phyloP scores from a whole-genome alignment of 495 filamentous ascomycete species.

The Trichocladium uniseriatum region DNA sequence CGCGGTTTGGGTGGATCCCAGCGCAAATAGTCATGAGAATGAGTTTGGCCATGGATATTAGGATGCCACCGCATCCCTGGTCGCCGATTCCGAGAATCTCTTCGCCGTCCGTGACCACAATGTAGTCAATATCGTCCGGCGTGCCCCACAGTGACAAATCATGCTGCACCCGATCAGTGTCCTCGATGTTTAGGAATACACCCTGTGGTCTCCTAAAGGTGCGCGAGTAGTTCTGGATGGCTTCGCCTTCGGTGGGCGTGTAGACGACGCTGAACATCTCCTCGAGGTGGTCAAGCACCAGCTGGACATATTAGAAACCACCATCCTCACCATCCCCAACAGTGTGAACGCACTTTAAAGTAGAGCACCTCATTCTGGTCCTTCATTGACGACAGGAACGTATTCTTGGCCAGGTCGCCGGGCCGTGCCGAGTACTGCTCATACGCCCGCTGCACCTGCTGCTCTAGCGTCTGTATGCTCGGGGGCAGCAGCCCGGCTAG shows the following conservation, averaged over 20 bases:
- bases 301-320: constrained; percentile 10
- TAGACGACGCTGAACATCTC: constrained; percentile 89
- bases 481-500: constrained; percentile 64
- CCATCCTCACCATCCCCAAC: constrained; percentile 36
- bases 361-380: constrained; percentile 76
- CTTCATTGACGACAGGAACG: constrained; percentile 77
- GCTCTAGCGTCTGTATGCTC: constrained; percentile 67
- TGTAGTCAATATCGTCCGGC: constrained; percentile 73
- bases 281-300: constrained; percentile 41
- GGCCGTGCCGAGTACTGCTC: constrained; percentile 57
- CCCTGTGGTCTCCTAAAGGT: constrained; percentile 70
- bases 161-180: constrained; percentile 48
- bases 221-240: constrained; percentile 75
- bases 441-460: constrained; percentile 71
- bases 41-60: constrained; percentile 78
- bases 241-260: constrained; percentile 87
- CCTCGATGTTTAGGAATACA: constrained; percentile 50
- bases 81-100: constrained; percentile 85
- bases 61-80: constrained; percentile 79
- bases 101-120: constrained; percentile 61
- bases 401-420: constrained; percentile 67
- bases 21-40: constrained; percentile 76
- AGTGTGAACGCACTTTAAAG: too few relatives aligned
- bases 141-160: constrained; percentile 58
- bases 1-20: constrained; percentile 72